These are phyloP conservation scores for Aegilops umbellulata DNA, from an alignment of 176 grass and related monocot genomes.

Conservation along the genomic window DNA sequence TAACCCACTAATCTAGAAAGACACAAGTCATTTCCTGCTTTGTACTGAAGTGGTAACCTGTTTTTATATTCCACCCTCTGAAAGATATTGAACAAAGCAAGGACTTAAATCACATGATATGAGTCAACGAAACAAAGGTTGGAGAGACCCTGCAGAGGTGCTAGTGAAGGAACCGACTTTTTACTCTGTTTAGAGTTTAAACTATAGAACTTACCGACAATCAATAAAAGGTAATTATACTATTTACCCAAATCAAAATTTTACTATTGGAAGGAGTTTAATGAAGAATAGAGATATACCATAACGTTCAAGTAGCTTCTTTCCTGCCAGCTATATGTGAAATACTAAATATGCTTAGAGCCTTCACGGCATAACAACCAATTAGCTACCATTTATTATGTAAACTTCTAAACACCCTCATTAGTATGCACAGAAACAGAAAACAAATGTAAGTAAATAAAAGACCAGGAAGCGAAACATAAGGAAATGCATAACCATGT, in stretches of 20 bases:
- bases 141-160: background rate
- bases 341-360: background rate
- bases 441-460: slow-evolving; percentile 8
- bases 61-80: background rate
- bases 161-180: slow-evolving; percentile 7
- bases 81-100: slow-evolving; percentile 8
- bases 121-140: background rate
- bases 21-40: background rate
- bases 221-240: slow-evolving; percentile 12
- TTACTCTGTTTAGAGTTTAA: background rate
- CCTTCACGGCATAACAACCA: background rate
- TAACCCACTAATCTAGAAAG: background rate
- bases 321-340: slow-evolving; percentile 8
- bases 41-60: background rate
- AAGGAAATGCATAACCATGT: background rate
- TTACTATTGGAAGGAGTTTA: background rate
- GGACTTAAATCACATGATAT: slow-evolving; percentile 3
- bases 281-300: background rate
- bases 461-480: background rate
- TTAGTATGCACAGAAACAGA: background rate
- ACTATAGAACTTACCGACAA: background rate
- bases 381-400: slow-evolving; percentile 16
- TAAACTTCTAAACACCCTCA: background rate
- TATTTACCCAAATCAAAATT: background rate
- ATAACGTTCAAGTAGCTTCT: background rate